Evolutionary conservation across 108 stramenopile genomes (phyloP).

Genomic region (Phaeodactylum tricornutum): DNA sequence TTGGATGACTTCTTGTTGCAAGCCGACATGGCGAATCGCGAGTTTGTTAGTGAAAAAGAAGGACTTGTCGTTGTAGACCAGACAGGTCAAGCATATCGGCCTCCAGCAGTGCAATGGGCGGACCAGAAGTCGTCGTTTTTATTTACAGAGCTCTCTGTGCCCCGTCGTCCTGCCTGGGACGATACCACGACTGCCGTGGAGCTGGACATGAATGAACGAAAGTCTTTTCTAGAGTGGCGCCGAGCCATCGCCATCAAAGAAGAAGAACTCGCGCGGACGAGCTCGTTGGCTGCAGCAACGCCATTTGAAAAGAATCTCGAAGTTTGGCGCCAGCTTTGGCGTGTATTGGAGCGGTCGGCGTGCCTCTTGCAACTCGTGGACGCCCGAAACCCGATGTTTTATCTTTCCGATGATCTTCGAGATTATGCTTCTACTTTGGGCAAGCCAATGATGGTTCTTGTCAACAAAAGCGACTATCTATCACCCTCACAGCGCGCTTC

Average conservation of each 20-base stretch:
- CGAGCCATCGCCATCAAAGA: slow-evolving; percentile 81
- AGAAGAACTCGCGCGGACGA: slow-evolving; percentile 54
- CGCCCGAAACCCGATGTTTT: slow-evolving; percentile 94
- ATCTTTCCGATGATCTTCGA: slow-evolving; percentile 83
- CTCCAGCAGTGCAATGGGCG: slow-evolving; percentile 6
- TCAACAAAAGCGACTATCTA: slow-evolving; percentile 98
- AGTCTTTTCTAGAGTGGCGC: slow-evolving; percentile 92
- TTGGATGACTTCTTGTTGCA: slow-evolving; percentile 90
- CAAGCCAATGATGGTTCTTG: slow-evolving; percentile 82
- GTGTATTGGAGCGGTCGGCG: slow-evolving; percentile 91
- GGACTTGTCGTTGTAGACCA: slow-evolving; percentile 52
- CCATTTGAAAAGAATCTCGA: slow-evolving; percentile 99
- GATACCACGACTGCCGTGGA: slow-evolving; percentile 81
- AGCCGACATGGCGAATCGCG: slow-evolving; percentile 88
- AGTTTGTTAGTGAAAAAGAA: slow-evolving; percentile 81
- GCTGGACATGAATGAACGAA: slow-evolving; percentile 79
- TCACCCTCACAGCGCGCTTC: slow-evolving; percentile 61
- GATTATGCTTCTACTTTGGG: slow-evolving; percentile 74
- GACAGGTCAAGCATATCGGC: slow-evolving; percentile 24
- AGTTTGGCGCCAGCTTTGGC: slow-evolving; percentile 98
- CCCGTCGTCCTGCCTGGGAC: slow-evolving; percentile 90
- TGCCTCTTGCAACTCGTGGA: slow-evolving; percentile 94
- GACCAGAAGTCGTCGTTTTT: slow-evolving; percentile 35
- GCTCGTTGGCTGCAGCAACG: slow-evolving; percentile 47
- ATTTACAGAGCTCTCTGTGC: slow-evolving; percentile 86